Evolutionary conservation across 371 early-diverging fungal species (phyloP).

Genomic region (Rhizomucor pusillus): DNA sequence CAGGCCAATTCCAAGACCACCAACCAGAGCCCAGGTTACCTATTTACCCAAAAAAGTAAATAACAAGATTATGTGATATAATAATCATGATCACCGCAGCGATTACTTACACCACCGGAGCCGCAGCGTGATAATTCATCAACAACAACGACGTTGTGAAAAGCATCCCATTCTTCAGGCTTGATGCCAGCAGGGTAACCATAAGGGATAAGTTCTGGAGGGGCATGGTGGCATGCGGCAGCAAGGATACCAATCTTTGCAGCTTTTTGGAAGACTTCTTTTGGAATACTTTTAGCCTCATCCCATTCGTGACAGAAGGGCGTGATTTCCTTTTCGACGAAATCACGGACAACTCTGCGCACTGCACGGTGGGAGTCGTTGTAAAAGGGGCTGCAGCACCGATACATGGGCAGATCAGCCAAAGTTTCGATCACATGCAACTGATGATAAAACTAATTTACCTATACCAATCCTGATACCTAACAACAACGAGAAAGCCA

Average conservation of each 20-base stretch:
- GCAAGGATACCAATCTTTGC: slow-evolving; percentile 74
- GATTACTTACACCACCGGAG: slow-evolving; percentile 67
- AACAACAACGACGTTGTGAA: slow-evolving; percentile 74
- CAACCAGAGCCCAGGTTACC: slow-evolving; percentile 41
- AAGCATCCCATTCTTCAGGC: slow-evolving; percentile 66
- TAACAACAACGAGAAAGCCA: no score
- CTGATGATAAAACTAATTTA: neutral
- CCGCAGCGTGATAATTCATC: slow-evolving; percentile 86
- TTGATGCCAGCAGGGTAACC: slow-evolving; percentile 47
- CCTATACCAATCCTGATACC: slow-evolving; percentile 58
- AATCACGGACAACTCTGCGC: slow-evolving; percentile 67
- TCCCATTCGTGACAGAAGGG: slow-evolving; percentile 86
- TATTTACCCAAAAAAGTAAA: slow-evolving; percentile 3
- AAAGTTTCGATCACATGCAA: neutral
- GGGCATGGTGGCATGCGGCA: slow-evolving; percentile 54
- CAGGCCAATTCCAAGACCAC: slow-evolving; percentile 69
- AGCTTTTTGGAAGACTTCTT: slow-evolving; percentile 63
- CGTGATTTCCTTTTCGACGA: slow-evolving; percentile 80
- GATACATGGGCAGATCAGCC: slow-evolving; percentile 40
- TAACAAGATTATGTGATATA: neutral
- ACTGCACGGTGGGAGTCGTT: slow-evolving; percentile 74
- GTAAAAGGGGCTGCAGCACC: slow-evolving; percentile 72
- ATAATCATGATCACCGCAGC: neutral
- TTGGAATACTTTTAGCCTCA: slow-evolving; percentile 76
- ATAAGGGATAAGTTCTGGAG: slow-evolving; percentile 23